Percentiles rank a stretch among this genome's conserved stretches.
Conservation (phyloP, 1,139 yeast genomes). For the Debaryomycetaceae sp. region DNA sequence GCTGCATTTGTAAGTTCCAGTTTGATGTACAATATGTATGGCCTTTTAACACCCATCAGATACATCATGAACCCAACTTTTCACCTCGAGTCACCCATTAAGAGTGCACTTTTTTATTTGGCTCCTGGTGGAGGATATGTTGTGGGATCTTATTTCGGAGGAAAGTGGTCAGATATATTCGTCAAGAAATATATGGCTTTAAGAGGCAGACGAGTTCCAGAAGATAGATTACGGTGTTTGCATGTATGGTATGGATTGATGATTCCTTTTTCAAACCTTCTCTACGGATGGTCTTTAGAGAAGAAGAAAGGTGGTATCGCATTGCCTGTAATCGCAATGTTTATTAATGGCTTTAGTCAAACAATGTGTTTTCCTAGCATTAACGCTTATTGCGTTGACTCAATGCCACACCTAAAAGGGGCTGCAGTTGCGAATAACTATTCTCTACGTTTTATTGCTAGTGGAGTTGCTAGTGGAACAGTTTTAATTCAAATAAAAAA, state of each 20-base stretch:
- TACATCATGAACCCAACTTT: conserved; percentile 53
- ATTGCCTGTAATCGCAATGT: conserved; percentile 47
- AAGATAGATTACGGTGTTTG: conserved; percentile 45
- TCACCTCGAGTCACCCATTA: conserved; percentile 41
- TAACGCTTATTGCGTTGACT: conserved; percentile 55
- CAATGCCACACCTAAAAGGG: conserved; percentile 50
- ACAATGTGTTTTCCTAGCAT: conserved; percentile 47
- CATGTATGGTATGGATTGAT: conserved; percentile 34
- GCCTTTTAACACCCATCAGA: conserved; percentile 50
- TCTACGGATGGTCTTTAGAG: conserved; percentile 54
- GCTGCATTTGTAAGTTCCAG: conserved; percentile 43
- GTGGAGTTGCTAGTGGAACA: conserved; percentile 50
- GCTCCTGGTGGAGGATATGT: conserved; percentile 53
- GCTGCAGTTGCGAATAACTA: conserved; percentile 54
- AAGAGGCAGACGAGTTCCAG: conserved; percentile 46
- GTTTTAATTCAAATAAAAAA: conserved; percentile 39
- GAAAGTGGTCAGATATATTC: conserved; percentile 44
- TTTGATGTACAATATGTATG: conserved; percentile 46
- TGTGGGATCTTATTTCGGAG: conserved; percentile 49
- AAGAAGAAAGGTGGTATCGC: conserved; percentile 51
- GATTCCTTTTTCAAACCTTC: conserved; percentile 36
- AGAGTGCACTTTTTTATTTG: conserved; percentile 48
- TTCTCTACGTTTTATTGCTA: conserved; percentile 45
- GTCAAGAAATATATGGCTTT: conserved; percentile 40
- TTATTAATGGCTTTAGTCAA: conserved; percentile 46